Base-by-base conservation (phyloP, 495 filamentous ascomycete genomes). In the Rhypophila decipiens region DNA sequence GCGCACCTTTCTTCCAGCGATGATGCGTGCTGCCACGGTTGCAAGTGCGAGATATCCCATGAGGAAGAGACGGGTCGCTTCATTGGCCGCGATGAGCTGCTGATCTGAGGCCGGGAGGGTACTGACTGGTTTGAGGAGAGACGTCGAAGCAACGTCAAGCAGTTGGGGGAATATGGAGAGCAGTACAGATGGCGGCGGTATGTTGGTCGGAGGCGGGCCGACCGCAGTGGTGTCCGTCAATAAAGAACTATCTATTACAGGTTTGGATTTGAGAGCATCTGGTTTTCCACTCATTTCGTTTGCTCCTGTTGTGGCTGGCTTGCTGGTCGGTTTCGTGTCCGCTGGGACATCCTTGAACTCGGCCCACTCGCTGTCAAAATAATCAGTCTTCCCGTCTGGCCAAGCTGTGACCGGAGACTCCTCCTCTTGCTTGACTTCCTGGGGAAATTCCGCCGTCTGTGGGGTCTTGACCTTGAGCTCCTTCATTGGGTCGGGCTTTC, bases 171-270 rank as follows among this genome's bases (percentile, higher is more conserved):
- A 87, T 9, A 88, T 61, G 29, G 87, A 75, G 20, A 98, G 73
- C 4, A 97, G 70, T 39, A 93, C 70, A 13, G 86, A 85, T 7
- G 94, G 94, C 2, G 93, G 89, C 17, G 93, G 91, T 3, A 96
- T 80, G 62, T 95, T 95, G 8, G 84, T 87, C 44, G 90, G 90
- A 5, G 88, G 87, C 27, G 71, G 63, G 19, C 63, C 58, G 40
- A 23, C 31, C 13, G 27, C 27, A 7, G 27, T 31, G 27, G 27
- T 13, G 7, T 31, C 13, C 27, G 27, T 31, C n/a, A n/a, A n/a
- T n/a, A n/a, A n/a, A n/a, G n/a, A n/a, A n/a, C n/a, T n/a, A n/a
- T n/a, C n/a, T 50, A 59, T 17, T 34, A 42, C 39, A 13, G 51
- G 7, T 23, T 42, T 53, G 24, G 12, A 24, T 23, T 15, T 19